Evolutionary conservation across 1,284 basidiomycete species (phyloP), one percentile per base, ranked within the genome.

Genomic region (Fistulina hepatica): DNA sequence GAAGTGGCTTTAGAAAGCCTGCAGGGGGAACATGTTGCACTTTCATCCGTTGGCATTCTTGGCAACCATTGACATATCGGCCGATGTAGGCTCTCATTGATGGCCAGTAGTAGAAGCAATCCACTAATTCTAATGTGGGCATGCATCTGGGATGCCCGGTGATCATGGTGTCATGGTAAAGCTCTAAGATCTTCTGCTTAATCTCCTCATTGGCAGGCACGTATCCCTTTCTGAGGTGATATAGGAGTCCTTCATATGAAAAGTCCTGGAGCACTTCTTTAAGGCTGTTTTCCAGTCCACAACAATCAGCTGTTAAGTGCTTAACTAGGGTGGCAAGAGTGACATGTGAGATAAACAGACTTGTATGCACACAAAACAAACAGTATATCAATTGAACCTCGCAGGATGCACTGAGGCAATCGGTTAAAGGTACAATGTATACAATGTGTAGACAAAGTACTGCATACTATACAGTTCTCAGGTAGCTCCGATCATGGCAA

Each of bases 31-130:
- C 42, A 1, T 37, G 42, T 6, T 41, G 33, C 0, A 42, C 34
- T 39, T 70, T 71, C 1, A 51, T 57, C 1, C 44, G 19, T 37
- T 63, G 59, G 39, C 69, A 72, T 0, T 37, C 47, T 1, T 53
- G 43, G 40, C 69, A 73, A 0, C 53, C 53, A 2, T 49, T 34
- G 0, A 65, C 50, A 40, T 71, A 73, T 0, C 44, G 34, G 0
- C 26, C 32, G 0, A 62, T 44, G 27, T 58, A 52, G 0, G 37
- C 39, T 0, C 40, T 34, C 13, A 73, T 50, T 1, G 43, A 13
- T 1, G 62, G 66, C 70, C 71, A 73, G 56, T 56, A 67, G 41
- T 62, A 71, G 35, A 61, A 50, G 1, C 50, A 20, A 2, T 44
- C 37, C 1, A 69, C 45, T 0, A 65, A 40, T 40, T 65, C 54